Evolutionary conservation across 164 flowering plant species (phyloP), one percentile per base, ranked within the genome.

Genomic region (Sextonia rubra): DNA sequence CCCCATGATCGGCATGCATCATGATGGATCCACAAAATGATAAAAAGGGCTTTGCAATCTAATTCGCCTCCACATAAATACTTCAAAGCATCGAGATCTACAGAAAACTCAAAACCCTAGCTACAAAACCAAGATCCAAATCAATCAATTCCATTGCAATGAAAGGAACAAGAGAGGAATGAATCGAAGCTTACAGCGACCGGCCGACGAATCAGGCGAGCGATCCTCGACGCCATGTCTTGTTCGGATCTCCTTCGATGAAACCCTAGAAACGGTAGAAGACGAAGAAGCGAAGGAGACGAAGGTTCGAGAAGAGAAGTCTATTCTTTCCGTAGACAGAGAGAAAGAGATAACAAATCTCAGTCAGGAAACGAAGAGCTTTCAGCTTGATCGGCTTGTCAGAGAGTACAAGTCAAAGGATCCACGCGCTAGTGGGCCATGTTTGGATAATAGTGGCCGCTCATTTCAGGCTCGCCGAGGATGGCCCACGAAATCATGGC

Each of bases 201-300:
- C 2, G 73, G 73, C 1, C 66, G 73, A 47, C 73, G 73, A 44
- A 71, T 25, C 66, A 71, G 30, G 58, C 73, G 73, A 44, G 55
- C 56, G 30, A 71, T 61, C 64, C 23, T 61, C 64, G 64, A 22
- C 27, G 64, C 64, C 64, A 61, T 61, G 4, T 23, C 11, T 25
- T 20, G 44, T 37, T 37, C 44, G 23, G 3, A 58, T 58, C 61
- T 22, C 14, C 64, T 61, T 22, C 64, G 27, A 61, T 61, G 15
- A 23, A 23, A 61, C 64, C 64, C 64, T 61, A 61, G 27, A 22
- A 61, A 22, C 6, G 17, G 11, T 3, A 61, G 26, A 61, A 61
- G 8, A 22, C 25, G 24, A 61, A 1, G 12, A 23, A 61, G 64
- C 9, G 9, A 58, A 22, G 62, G 23, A 61, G 64, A 52, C 12